Evolutionary conservation across 768 basidiomycete species (phyloP).

Genomic region (Lactarius indigo): DNA sequence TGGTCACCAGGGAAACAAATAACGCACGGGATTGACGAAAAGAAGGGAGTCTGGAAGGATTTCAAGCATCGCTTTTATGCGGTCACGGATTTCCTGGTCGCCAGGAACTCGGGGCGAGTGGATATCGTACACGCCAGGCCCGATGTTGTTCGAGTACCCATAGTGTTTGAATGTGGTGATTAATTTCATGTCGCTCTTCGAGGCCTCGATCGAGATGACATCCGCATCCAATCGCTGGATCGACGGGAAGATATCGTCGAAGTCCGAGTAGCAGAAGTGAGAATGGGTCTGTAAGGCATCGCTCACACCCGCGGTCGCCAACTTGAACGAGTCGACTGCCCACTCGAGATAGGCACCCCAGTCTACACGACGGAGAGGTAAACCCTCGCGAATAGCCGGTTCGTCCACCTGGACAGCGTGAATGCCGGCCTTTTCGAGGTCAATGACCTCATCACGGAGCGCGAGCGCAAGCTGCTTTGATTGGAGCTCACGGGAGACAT

Average conservation of each 20-base stretch:
- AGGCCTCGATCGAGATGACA: conserved; percentile 98
- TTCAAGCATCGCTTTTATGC: conserved; percentile 77
- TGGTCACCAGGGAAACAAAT: conserved; percentile 3
- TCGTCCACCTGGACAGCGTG: conserved; percentile 99
- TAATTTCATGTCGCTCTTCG: conserved; percentile 98
- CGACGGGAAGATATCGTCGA: conserved; percentile 97
- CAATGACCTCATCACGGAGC: conserved; percentile 96
- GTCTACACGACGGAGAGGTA: conserved; percentile 93
- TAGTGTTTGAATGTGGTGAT: conserved; percentile 92
- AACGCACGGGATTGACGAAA: conserved; percentile 81
- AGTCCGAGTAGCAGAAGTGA: conserved; percentile 99
- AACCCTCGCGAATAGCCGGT: conserved; percentile 98
- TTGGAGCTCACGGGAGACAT: conserved; percentile 93
- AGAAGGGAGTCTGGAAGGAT: conserved; percentile 79
- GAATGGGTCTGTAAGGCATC: conserved; percentile 96
- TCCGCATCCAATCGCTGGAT: conserved; percentile 97
- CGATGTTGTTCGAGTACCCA: conserved; percentile 96
- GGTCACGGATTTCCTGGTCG: conserved; percentile 91
- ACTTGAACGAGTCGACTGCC: conserved; percentile 99
- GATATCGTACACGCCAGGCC: conserved; percentile 98
- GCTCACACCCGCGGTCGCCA: conserved; percentile 92
- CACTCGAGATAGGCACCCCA: conserved; percentile 96
- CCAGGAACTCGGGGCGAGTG: conserved; percentile 98
- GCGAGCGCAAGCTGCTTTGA: conserved; percentile 97
- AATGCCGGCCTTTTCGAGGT: conserved; percentile 96